Percentiles rank a stretch among this genome's conserved stretches.
phyloP scores from a whole-genome alignment of 768 basidiomycete genomes.

The Boletus rubroflammeus region DNA sequence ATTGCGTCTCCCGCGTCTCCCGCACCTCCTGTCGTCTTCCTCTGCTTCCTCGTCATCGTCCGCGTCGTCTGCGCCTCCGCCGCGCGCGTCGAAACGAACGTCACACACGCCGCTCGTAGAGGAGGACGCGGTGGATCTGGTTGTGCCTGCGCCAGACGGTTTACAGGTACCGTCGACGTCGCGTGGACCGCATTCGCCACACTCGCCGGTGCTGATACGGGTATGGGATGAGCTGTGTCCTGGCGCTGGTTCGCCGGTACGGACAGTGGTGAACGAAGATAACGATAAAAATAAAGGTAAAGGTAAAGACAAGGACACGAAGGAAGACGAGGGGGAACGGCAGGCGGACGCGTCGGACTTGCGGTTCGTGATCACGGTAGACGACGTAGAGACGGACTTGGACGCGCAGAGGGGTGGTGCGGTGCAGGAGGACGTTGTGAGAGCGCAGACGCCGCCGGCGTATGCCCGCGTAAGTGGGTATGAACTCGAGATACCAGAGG shows the following conservation, averaged over 20 bases:
- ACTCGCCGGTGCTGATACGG: constrained; percentile 20
- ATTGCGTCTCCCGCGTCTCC: constrained; percentile 5
- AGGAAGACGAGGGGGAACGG: neutral
- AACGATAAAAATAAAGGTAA: neutral
- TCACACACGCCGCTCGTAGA: constrained; percentile 19
- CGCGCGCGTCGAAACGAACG: constrained; percentile 3
- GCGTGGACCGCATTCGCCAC: constrained; percentile 13
- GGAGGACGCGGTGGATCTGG: constrained; percentile 84
- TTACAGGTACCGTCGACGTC: constrained; percentile 17
- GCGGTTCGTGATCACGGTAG: constrained; percentile 3
- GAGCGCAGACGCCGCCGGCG: constrained; percentile 19
- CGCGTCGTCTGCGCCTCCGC: neutral
- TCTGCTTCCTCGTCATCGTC: neutral
- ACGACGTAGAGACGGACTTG: neutral
- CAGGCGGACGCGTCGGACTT: neutral
- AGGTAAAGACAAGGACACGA: neutral
- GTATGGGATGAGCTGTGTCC: constrained; percentile 22
- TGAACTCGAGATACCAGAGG: constrained; percentile 11
- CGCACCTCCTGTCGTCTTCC: constrained; percentile 9
- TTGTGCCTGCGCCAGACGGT: constrained; percentile 42
- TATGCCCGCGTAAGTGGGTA: constrained; percentile 11
- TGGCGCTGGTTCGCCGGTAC: neutral
- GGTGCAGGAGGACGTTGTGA: constrained; percentile 8
- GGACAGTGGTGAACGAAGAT: neutral
- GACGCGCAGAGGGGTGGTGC: neutral